Evolutionary conservation across 129 eudicot genomes (phyloP), one percentile per base, ranked within the genome.

Genomic region (Saposhnikovia divaricata): DNA sequence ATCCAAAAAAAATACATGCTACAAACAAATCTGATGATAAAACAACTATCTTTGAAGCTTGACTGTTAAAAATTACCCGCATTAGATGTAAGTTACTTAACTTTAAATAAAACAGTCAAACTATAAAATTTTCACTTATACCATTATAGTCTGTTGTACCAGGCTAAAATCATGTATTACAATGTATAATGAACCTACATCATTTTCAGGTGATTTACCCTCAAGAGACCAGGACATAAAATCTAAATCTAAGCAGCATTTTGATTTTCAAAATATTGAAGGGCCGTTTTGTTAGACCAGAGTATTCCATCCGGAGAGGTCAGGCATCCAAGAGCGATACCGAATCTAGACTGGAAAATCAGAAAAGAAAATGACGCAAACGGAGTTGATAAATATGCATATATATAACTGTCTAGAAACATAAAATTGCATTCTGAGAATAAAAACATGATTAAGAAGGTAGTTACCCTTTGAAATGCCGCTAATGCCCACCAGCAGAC

Each of bases 401-500:
- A 61, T 5, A 23, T n/a, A 61, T 5, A 65, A 27, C 2, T 65
- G 40, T 25, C 4, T 15, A 5, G 31, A 40, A 73, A 77, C 43
- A 43, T n/a, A 28, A 72, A 13, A 71, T 28, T 31, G 76, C 72
- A 31, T 31, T 15, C 3, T 31, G 42, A 31, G 43, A 31, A 38
- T 47, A 11, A 70, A 48, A 61, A 73, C 15, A 27, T 65, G 45
- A 39, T 13, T 37, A 65, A 18, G 31, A 72, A 75, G 43, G 47
- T 38, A 66, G 50, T 46, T 87, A 93, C 98, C 97, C 97, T 88
- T 88, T 94, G 98, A 82, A 94, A 94, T 48, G 86, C 87, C 19
- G 89, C 96, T 59, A 94, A 93, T 7, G 91, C 85, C 87, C 90
- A 85, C 98, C 98, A 94, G 85, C 93, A 90, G 34, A 96, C 96